Evolutionary conservation across 805 yeast genomes (phyloP), one percentile per base, ranked within the genome.

Genomic region (Cyberlindnera bimundalis): DNA sequence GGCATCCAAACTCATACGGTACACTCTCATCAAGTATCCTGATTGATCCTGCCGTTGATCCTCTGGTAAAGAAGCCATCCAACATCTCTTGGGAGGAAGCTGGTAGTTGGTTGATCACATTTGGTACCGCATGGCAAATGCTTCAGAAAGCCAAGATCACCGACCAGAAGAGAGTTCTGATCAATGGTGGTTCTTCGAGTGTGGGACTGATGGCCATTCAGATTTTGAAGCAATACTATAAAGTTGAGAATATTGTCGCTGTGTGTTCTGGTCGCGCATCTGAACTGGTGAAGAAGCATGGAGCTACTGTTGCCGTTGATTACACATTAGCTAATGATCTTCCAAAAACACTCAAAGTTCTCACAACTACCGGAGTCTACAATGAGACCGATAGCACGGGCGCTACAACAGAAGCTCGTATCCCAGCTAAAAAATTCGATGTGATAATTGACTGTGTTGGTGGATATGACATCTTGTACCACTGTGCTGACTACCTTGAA

Each of bases 121-220:
- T 76, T 47, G 79, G 81, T 14, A 72, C 93, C 3, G 90, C 95
- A 0, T 71, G 59, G 47, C 68, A 65, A 35, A 55, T 75, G 40
- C 60, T 78, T 24, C 58, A 62, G 47, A 46, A 53, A 46, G 45
- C 53, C 36, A 30, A 41, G 51, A 53, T 73, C 5, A 68, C 67
- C 28, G 61, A 64, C 4, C 65, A 66, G 9, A 61, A 77, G 2
- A 73, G 71, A 41, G 74, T 86, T 3, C 66, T 85, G 33, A 67
- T 88, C 30, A 69, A 84, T 45, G 96, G 96, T 39, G 95, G 84
- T 14, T 79, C 86, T 2, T 76, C 95, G 2, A 68, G 80, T n/a
- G 85, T 84, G 9, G 95, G 93, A 2, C 60, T 76, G 44, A 71
- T 68, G 61, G 71, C 74, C 5, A 67, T 79, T 25, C 89, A 82